These are phyloP conservation scores for Inonotus hispidus DNA, from an alignment of 1,284 basidiomycete genomes.

Conservation along the genomic window DNA sequence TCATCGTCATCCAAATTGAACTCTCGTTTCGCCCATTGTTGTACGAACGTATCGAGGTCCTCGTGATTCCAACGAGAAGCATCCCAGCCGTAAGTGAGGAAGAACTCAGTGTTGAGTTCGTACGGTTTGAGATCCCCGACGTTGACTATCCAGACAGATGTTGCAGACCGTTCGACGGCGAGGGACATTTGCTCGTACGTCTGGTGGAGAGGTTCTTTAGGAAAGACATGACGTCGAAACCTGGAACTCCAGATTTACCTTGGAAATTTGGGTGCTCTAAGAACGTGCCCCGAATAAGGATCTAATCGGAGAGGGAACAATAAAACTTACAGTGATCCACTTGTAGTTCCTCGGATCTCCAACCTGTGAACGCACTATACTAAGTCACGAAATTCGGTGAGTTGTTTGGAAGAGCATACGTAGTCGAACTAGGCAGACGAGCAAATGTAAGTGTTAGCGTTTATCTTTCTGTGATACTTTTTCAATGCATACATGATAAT, in stretches of 20 bases:
- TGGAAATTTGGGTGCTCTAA: conserved; percentile 41
- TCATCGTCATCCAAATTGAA: conserved; percentile 43
- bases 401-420: conserved; percentile 24
- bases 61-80: conserved; percentile 44
- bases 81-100: conserved; percentile 60
- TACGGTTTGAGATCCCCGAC: conserved; percentile 72
- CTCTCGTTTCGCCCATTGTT: conserved; percentile 57
- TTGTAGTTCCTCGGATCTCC: conserved; percentile 54
- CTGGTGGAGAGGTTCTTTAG: conserved; percentile 27
- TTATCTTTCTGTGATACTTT: background rate
- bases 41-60: conserved; percentile 50
- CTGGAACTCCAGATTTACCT: conserved; percentile 25
- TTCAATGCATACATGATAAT: conserved; percentile 51
- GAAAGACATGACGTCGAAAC: conserved; percentile 2
- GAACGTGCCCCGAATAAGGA: background rate
- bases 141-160: conserved; percentile 54
- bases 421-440: conserved; percentile 37
- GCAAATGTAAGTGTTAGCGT: background rate
- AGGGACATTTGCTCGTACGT: conserved; percentile 58
- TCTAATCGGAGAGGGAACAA: conserved; percentile 13
- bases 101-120: conserved; percentile 67
- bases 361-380: conserved; percentile 31
- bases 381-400: background rate
- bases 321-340: conserved; percentile 46
- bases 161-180: conserved; percentile 50